phyloP scores from a whole-genome alignment of 805 yeast species.

The Lipomyces sp. region DNA sequence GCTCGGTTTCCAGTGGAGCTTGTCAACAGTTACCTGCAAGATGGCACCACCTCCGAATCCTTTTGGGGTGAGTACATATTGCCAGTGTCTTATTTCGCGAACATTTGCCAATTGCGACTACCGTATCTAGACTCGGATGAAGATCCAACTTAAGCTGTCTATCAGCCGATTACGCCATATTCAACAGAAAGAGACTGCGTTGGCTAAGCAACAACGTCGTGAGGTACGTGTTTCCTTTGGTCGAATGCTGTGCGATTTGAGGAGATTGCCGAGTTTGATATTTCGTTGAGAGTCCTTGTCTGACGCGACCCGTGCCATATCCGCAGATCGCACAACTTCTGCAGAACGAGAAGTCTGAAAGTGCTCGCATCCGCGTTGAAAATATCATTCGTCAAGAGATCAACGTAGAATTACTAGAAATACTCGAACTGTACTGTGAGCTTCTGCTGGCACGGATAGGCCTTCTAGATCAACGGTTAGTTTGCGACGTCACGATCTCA shows the following conservation, averaged over 20 bases:
- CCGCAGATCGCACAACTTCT: conserved; percentile 66
- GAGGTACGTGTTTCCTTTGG: conserved; percentile 41
- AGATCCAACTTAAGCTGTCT: conserved; percentile 56
- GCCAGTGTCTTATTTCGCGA: no score
- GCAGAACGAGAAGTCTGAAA: conserved; percentile 67
- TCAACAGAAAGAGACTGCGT: conserved; percentile 70
- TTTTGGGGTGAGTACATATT: no score
- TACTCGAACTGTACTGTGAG: conserved; percentile 78
- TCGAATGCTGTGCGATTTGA: neutral
- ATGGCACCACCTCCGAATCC: no score
- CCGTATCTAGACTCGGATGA: conserved; percentile 25
- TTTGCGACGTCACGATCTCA: no score
- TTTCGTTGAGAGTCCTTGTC: neutral
- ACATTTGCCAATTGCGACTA: no score
- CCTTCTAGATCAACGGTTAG: conserved; percentile 47
- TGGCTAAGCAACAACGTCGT: conserved; percentile 71
- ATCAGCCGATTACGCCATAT: conserved; percentile 65
- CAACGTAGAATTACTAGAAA: conserved; percentile 72
- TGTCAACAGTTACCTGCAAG: no score
- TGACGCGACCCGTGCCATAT: no score
- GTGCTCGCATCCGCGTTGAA: conserved; percentile 80
- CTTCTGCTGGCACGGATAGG: conserved; percentile 70
- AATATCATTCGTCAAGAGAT: conserved; percentile 80
- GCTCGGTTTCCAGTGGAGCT: no score
- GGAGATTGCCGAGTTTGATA: neutral